Evolutionary conservation across 805 yeast genomes (phyloP), one percentile per base, ranked within the genome.

Genomic region (Tetrapisispora namnaoensis): DNA sequence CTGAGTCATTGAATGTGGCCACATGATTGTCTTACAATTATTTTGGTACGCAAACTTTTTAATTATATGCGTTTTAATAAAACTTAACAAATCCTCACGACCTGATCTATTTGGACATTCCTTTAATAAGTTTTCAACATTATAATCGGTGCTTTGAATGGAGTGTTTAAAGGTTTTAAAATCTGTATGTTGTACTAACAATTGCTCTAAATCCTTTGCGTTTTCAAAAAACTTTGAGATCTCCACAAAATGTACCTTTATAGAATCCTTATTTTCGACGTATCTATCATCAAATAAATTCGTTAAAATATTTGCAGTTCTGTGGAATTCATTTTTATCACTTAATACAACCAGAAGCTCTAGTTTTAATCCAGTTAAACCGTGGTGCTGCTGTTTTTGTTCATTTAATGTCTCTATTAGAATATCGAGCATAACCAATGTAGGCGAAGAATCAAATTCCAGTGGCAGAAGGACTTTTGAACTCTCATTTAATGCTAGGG

Each of bases 1-100:
- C 39, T 81, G 74, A 1, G 95, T 85, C 95, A 87, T 86, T 27
- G 85, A 80, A 59, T 82, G 86, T 1, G 91, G 87, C 69, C 79
- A 78, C 9, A 88, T 45, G 3, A 87, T 68, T 5, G 85, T 73
- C n/a, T 74, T 69, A 55, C 80, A 76, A 0, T 64, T 58, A 16
- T 70, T 65, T 13, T 67, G 63, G 6, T 56, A 55, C 0, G 89
- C 86, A 13, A 74, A 62, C 28, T 69, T 61, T 32, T 72, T 55
- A 1, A 82, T 65, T 4, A 82, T 55, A 38, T 76, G 76, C 7
- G 71, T 70, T 17, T 67, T 63, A 5, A 86, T 68, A 1, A 79
- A 60, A 2, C 70, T 63, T 13, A 71, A 53, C 21, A 87, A 63
- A 62, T 89, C 96, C 52, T 83, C 83, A 30, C 68, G 72, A 11